Percentiles rank a stretch among this genome's conserved stretches.
These are phyloP conservation scores for Coemansia asiatica DNA, from an alignment of 192 early-diverging fungal species.

Conservation along the genomic window DNA sequence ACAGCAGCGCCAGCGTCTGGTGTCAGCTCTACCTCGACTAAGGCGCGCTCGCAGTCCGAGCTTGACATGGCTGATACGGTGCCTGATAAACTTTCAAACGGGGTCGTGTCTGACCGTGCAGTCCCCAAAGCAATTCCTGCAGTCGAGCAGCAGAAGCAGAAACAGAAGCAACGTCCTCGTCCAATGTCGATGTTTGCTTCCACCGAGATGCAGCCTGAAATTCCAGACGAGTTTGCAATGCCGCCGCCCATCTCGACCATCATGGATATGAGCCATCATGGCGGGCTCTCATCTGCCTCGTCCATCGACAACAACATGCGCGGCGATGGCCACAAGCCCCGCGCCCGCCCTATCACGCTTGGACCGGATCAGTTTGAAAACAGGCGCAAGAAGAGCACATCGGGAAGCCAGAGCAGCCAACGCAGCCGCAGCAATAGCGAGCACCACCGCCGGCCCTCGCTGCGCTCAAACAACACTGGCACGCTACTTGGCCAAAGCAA, in stretches of 20 bases:
- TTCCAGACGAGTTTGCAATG: conserved; percentile 23
- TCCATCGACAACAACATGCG: conserved; percentile 35
- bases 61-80: conserved; percentile 21
- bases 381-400: conserved; percentile 1
- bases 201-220: conserved; percentile 48
- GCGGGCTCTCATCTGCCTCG: conserved; percentile 46
- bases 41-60: conserved; percentile 32
- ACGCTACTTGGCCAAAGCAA: conserved; percentile 6
- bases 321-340: background rate
- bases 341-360: conserved; percentile 27
- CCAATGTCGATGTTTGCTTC: conserved; percentile 57
- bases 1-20: conserved; percentile 24
- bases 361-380: conserved; percentile 21
- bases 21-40: conserved; percentile 27
- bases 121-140: conserved; percentile 21
- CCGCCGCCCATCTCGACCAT: conserved; percentile 45
- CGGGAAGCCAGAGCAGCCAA: conserved; percentile 5
- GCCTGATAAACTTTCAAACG: background rate
- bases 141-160: conserved; percentile 3
- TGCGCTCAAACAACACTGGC: conserved; percentile 10
- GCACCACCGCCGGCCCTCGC: conserved; percentile 21
- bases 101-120: conserved; percentile 1
- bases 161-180: conserved; percentile 37
- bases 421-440: conserved; percentile 29
- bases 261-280: conserved; percentile 32